Percentiles rank a stretch among this genome's conserved stretches.
Evolutionary conservation across 768 basidiomycete genomes (phyloP).

Genomic region (Hemileccinum impolitum): DNA sequence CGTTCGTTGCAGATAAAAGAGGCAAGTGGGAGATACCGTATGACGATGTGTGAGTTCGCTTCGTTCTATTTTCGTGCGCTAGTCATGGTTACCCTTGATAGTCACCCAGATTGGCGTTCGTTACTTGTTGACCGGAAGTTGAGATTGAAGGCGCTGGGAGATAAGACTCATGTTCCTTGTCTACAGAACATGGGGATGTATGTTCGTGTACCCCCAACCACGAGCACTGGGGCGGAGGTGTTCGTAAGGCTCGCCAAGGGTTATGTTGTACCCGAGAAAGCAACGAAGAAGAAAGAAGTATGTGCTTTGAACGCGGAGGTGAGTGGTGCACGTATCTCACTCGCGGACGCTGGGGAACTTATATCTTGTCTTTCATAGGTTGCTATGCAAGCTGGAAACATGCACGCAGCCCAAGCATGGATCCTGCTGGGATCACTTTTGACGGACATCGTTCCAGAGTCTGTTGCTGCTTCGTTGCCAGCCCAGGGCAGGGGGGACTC

Average conservation of each 20-base stretch:
- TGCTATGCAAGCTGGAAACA: conserved; percentile 57
- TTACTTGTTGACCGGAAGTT: conserved; percentile 28
- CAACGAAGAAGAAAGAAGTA: conserved; percentile 40
- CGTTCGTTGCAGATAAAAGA: conserved; percentile 61
- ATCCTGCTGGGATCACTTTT: conserved; percentile 57
- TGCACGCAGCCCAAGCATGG: conserved; percentile 65
- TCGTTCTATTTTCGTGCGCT: background rate
- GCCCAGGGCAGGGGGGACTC: conserved; percentile 15
- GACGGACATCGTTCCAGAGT: conserved; percentile 43
- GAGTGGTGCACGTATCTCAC: conserved; percentile 8
- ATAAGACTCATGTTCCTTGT: conserved; percentile 45
- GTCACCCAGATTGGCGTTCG: conserved; percentile 33
- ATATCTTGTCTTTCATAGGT: conserved; percentile 33
- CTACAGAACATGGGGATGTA: conserved; percentile 60
- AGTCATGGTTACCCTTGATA: conserved; percentile 19
- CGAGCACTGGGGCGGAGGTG: conserved; percentile 31
- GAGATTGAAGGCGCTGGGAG: conserved; percentile 57
- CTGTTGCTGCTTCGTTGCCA: conserved; percentile 25
- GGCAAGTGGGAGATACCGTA: conserved; percentile 66
- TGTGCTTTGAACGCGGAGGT: conserved; percentile 65
- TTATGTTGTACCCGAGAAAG: conserved; percentile 45
- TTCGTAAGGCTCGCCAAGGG: conserved; percentile 62
- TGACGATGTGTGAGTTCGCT: conserved; percentile 66
- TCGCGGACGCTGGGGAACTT: background rate
- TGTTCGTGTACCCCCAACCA: conserved; percentile 12